phyloP scores from a whole-genome alignment of 1,284 basidiomycete species.

The Flammula alnicola region DNA sequence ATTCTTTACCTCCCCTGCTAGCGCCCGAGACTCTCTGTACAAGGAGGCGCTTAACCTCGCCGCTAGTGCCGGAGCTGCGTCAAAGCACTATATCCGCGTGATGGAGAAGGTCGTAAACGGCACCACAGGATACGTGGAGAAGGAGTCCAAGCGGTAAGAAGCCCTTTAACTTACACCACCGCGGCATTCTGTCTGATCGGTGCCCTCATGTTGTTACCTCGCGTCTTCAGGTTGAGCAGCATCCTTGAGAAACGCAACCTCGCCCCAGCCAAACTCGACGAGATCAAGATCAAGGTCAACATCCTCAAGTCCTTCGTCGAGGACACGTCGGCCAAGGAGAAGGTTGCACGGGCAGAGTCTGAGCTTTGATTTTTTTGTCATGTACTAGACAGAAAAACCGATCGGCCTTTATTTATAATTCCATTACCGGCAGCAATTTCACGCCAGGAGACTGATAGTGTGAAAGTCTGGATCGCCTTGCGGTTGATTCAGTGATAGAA shows the following conservation, averaged over 20 bases:
- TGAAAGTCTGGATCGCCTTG: conserved; percentile 15
- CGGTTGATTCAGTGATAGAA: conserved; percentile 19
- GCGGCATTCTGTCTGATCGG: conserved; percentile 14
- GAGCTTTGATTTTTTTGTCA: conserved; percentile 41
- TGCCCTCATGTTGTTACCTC: conserved; percentile 20
- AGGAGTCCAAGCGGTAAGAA: conserved; percentile 83
- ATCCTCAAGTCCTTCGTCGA: conserved; percentile 77
- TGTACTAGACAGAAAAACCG: neutral
- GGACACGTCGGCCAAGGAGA: conserved; percentile 48
- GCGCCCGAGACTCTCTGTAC: conserved; percentile 61
- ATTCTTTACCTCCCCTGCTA: conserved; percentile 72
- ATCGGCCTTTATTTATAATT: conserved; percentile 9
- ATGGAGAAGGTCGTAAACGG: conserved; percentile 88
- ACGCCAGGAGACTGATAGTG: no score
- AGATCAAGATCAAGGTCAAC: conserved; percentile 92
- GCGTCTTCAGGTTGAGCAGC: conserved; percentile 54
- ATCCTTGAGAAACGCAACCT: conserved; percentile 80
- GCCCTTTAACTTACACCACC: no score
- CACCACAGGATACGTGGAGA: conserved; percentile 80
- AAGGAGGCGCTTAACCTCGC: conserved; percentile 64
- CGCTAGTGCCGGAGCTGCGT: conserved; percentile 49
- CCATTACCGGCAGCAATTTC: no score
- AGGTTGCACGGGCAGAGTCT: conserved; percentile 46
- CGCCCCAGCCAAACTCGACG: conserved; percentile 83
- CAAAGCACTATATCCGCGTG: conserved; percentile 87